Base-by-base conservation (phyloP, 345 rosid species). In the Populus pruinosa region DNA sequence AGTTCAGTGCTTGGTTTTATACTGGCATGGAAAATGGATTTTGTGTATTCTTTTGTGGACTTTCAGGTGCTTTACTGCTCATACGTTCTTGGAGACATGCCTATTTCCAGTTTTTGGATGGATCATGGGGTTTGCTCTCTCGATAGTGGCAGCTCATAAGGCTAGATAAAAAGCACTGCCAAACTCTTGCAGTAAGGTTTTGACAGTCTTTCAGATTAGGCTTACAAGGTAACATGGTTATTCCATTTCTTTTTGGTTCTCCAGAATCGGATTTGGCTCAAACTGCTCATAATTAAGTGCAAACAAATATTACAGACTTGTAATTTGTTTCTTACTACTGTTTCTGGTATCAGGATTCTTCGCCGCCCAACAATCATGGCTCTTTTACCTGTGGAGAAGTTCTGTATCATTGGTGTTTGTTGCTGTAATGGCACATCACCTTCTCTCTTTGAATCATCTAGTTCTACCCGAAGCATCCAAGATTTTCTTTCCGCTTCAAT, bases 11-110 rank as follows among this genome's bases (percentile, higher is more conserved):
- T 27, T 69, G 74, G 67, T 77, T 77, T 41, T 41, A 39, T 59
- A 7, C 16, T 14, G 74, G 74, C 20, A 55, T 77, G 61, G 79
- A 5, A 41, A 11, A 11, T 17, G 74, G 79, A 11, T 77, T 69
- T 18, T 5, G 18, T 25, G 41, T 39, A 11, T 67, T 67, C 2
- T 13, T 69, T 8, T 27, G 62, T 4, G 61, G 41, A 59, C 27
- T 77, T 14, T 5, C 41, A 21, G 18, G 69, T 68, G 35, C 35
- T 35, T 77, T 53, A 5, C 4, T 73, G 67, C 43, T 75, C 21
- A 41, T 35, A 13, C 78, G 63, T 47, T 44, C 64, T n/a, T 75
- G 71, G 71, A 49, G 71, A 67, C 61, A 1, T 43, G 43, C 62
- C 31, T 63, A 8, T 65, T 64, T 64, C 43, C 70, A 74, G 70